phyloP scores from a whole-genome alignment of 164 flowering plant genomes.

The Vitis amurensis region DNA sequence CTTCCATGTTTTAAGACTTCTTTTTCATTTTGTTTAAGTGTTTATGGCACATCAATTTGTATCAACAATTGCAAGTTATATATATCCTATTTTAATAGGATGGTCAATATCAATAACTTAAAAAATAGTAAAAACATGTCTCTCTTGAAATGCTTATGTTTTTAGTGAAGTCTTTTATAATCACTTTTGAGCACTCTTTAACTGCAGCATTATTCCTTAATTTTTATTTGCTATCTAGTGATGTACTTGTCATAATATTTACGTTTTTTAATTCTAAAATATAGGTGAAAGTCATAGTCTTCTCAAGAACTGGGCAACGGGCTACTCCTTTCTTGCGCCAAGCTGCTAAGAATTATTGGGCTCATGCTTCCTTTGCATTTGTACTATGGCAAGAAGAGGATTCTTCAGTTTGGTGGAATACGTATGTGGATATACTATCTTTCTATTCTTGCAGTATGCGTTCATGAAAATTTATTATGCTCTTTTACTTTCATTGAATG shows the following conservation, averaged over 20 bases:
- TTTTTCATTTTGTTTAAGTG: too few relatives aligned
- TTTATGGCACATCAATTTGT: too few relatives aligned
- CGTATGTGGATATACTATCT: constrained; percentile 43
- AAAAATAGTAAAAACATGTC: too few relatives aligned
- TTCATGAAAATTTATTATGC: not conserved
- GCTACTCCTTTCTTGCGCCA: constrained; percentile 87
- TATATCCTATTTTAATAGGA: too few relatives aligned
- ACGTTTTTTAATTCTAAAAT: not conserved
- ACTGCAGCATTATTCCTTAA: not conserved
- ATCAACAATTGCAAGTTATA: too few relatives aligned
- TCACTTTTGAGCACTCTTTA: not conserved
- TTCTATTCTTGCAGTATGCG: not conserved
- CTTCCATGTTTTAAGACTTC: too few relatives aligned
- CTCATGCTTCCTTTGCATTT: constrained; percentile 80
- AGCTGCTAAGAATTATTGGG: constrained; percentile 67
- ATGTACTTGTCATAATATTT: too few relatives aligned
- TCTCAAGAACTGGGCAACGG: constrained; percentile 90
- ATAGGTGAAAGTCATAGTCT: constrained; percentile 82
- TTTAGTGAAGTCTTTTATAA: not conserved
- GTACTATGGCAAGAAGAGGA: constrained; percentile 89
- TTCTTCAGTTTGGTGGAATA: constrained; percentile 79
- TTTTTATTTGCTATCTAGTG: too few relatives aligned
- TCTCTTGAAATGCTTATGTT: too few relatives aligned
- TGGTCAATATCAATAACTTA: too few relatives aligned
- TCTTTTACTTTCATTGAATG: not conserved